phyloP scores from a whole-genome alignment of 805 yeast species.

The Zygosaccharomyces bisporus region DNA sequence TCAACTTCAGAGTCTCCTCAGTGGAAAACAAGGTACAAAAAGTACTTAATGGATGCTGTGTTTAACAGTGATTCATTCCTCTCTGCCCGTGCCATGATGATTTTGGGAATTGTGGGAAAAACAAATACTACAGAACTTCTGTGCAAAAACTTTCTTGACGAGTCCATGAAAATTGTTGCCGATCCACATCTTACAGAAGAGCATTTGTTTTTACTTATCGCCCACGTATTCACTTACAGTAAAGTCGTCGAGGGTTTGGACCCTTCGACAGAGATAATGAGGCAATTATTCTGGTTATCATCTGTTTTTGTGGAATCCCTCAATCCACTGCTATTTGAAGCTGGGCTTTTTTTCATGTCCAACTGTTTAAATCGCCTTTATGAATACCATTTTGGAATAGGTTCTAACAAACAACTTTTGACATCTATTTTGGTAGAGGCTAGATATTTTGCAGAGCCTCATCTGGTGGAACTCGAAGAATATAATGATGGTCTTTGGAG shows the following conservation, averaged over 20 bases:
- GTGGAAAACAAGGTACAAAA: conserved; percentile 65
- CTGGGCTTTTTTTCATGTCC: conserved; percentile 40
- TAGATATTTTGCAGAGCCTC: conserved; percentile 40
- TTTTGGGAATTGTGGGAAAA: conserved; percentile 65
- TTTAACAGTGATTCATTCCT: conserved; percentile 53
- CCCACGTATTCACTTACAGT: conserved; percentile 41
- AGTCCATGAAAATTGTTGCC: conserved; percentile 37
- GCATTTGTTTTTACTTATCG: conserved; percentile 31
- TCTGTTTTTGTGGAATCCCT: conserved; percentile 34
- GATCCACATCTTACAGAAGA: conserved; percentile 35
- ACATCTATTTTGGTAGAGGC: conserved; percentile 32
- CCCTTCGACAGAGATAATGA: conserved; percentile 31
- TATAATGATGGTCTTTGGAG: conserved; percentile 40
- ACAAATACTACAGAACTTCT: conserved; percentile 58
- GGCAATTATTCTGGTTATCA: conserved; percentile 40
- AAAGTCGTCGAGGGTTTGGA: conserved; percentile 40
- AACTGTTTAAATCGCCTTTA: conserved; percentile 36
- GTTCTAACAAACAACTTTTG: conserved; percentile 27
- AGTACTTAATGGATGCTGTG: conserved; percentile 59
- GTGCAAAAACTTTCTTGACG: conserved; percentile 34
- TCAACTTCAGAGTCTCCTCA: conserved; percentile 44
- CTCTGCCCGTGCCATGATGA: conserved; percentile 63
- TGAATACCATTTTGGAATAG: conserved; percentile 33
- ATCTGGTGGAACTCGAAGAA: conserved; percentile 43
- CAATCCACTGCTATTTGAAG: conserved; percentile 38